Conservation (phyloP, 2,329 filamentous ascomycete species). For the Pseudogymnoascus sp. region DNA sequence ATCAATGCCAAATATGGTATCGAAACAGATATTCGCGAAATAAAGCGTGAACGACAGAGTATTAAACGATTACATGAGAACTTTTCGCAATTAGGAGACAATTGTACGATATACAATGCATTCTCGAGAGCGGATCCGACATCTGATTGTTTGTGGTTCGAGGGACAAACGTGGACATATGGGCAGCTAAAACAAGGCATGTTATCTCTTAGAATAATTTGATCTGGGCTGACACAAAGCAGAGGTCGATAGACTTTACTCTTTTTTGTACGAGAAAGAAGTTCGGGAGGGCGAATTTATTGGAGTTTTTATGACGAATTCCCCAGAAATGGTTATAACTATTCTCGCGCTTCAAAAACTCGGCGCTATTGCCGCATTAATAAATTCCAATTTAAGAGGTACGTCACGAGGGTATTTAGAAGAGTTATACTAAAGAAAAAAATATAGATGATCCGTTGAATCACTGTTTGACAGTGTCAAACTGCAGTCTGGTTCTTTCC, state of each 20-base stretch:
- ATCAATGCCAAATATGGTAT: conserved; percentile 36
- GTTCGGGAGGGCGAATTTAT: conserved; percentile 34
- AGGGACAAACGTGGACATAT: conserved; percentile 40
- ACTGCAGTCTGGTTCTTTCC: conserved; percentile 34
- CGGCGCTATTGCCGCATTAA: conserved; percentile 36
- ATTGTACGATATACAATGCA: conserved; percentile 34
- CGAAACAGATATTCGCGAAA: conserved; percentile 31
- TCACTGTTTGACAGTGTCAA: conserved; percentile 36
- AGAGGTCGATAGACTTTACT: conserved; percentile 38
- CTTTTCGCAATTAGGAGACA: conserved; percentile 32
- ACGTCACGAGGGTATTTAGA: conserved; percentile 14
- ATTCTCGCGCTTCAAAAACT: conserved; percentile 38
- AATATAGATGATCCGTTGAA: conserved; percentile 34
- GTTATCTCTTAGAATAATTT: conserved; percentile 12
- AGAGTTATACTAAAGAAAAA: background rate
- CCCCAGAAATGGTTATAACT: conserved; percentile 39
- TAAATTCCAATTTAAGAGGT: conserved; percentile 40
- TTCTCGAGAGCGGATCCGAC: conserved; percentile 33
- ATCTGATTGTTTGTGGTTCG: conserved; percentile 39
- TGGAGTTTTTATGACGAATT: conserved; percentile 40
- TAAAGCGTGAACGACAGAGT: conserved; percentile 29
- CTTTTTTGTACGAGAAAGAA: conserved; percentile 31
- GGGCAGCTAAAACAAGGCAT: conserved; percentile 34
- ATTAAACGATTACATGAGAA: conserved; percentile 29
- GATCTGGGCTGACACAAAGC: conserved; percentile 6